phyloP scores from a whole-genome alignment of 1,139 yeast species.

The Yamadazyma buinensis region DNA sequence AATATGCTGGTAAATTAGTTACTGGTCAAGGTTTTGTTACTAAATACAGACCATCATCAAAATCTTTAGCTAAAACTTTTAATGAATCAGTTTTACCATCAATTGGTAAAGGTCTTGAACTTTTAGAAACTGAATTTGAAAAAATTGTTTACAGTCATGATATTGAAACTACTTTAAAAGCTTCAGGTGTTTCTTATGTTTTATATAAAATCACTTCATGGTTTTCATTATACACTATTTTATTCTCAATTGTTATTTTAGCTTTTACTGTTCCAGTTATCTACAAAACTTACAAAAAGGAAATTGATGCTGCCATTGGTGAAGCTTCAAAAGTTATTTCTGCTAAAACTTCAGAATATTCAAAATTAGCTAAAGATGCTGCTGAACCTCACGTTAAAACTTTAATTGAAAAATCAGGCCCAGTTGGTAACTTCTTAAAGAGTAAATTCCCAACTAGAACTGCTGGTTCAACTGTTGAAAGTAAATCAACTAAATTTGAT shows the following conservation, averaged over 20 bases:
- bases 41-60: constrained; percentile 52
- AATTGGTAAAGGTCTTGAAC: constrained; percentile 39
- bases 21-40: constrained; percentile 73
- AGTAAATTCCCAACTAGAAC: constrained; percentile 67
- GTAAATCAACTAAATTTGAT: constrained; percentile 22
- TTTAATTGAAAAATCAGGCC: constrained; percentile 58
- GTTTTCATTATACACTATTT: constrained; percentile 69
- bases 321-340: constrained; percentile 54
- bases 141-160: constrained; percentile 63
- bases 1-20: constrained; percentile 60
- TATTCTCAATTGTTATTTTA: constrained; percentile 52
- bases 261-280: constrained; percentile 75
- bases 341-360: constrained; percentile 51
- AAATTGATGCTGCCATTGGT: constrained; percentile 72
- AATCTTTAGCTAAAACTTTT: constrained; percentile 38
- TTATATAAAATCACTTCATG: constrained; percentile 71
- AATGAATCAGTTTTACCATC: constrained; percentile 40
- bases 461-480: constrained; percentile 66
- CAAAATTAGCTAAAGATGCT: constrained; percentile 51
- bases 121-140: constrained; percentile 49
- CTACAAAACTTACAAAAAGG: constrained; percentile 70
- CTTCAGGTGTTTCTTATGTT: constrained; percentile 63
- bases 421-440: constrained; percentile 56
- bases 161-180: constrained; percentile 66
- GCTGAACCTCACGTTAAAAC: constrained; percentile 43